Evolutionary conservation across 306 rosid genomes (phyloP).

Genomic region (Arachis hypogaea): DNA sequence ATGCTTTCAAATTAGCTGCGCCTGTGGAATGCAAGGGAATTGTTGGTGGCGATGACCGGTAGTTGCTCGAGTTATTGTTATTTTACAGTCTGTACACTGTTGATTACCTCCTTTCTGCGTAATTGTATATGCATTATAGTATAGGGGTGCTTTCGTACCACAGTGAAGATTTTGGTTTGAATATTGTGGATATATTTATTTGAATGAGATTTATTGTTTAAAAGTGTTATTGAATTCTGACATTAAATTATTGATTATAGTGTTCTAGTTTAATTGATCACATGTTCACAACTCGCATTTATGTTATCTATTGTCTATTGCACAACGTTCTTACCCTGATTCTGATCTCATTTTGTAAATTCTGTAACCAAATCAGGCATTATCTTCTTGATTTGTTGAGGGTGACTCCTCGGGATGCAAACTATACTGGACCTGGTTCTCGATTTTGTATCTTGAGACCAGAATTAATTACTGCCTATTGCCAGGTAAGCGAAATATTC

Average conservation of each 20-base stretch:
- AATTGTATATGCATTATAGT: conserved; percentile 4
- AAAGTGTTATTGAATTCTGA: conserved; percentile 3
- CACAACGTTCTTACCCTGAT: conserved; percentile 29
- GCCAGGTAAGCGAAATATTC: conserved; percentile 60
- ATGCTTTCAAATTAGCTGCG: conserved; percentile 89
- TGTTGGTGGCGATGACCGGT: conserved; percentile 99
- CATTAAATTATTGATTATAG: conserved; percentile 6
- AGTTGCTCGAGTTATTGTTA: conserved; percentile 35
- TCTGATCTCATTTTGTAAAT: conserved; percentile 19
- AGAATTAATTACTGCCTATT: conserved; percentile 82
- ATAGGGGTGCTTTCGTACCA: conserved; percentile 1
- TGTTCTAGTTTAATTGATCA: conserved; percentile 1
- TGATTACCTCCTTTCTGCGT: conserved; percentile 5
- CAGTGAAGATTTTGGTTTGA: conserved; percentile 13
- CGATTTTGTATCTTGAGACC: conserved; percentile 90
- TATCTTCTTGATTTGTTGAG: conserved; percentile 98
- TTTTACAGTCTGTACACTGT: conserved; percentile 7
- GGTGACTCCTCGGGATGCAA: conserved; percentile 97
- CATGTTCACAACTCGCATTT: background rate
- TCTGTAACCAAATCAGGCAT: conserved; percentile 58
- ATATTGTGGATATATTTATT: background rate
- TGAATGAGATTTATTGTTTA: conserved; percentile 1
- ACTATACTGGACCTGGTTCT: conserved; percentile 82
- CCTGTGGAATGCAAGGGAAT: conserved; percentile 99
- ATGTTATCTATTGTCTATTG: background rate